These are phyloP conservation scores for Ogataea populi-albae DNA, from an alignment of 805 yeast genomes.

Conservation along the genomic window DNA sequence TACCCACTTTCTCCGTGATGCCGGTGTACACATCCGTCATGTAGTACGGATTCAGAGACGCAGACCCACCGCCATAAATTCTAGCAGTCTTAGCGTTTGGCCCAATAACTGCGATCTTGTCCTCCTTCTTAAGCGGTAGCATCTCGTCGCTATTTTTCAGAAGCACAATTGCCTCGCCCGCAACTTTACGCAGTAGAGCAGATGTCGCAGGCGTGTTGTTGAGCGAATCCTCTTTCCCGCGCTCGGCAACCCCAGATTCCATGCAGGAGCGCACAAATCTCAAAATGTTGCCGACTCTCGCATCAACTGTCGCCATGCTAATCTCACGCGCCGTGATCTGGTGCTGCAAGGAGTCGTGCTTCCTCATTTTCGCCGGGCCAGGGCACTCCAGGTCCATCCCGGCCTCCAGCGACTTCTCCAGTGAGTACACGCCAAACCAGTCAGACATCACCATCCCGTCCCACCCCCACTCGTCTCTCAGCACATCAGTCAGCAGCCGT, in stretches of 20 bases:
- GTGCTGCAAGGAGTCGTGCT: constrained; percentile 33
- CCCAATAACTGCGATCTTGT: constrained; percentile 51
- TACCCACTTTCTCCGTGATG: constrained; percentile 18
- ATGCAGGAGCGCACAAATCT: background rate
- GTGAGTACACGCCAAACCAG: constrained; percentile 58
- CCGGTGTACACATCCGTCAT: constrained; percentile 7
- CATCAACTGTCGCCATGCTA: background rate
- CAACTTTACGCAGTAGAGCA: constrained; percentile 39
- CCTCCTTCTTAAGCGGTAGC: constrained; percentile 45
- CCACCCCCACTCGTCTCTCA: constrained; percentile 56
- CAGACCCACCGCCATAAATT: constrained; percentile 62
- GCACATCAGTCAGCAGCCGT: constrained; percentile 40
- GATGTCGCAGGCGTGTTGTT: constrained; percentile 49
- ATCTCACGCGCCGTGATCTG: background rate
- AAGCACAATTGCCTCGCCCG: constrained; percentile 51
- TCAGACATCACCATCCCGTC: constrained; percentile 58
- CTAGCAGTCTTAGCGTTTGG: constrained; percentile 51
- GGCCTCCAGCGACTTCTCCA: constrained; percentile 44
- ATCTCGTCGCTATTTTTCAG: constrained; percentile 47
- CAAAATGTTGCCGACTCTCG: background rate
- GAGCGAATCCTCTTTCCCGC: constrained; percentile 18
- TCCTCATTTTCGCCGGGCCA: constrained; percentile 51
- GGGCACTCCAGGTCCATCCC: constrained; percentile 69
- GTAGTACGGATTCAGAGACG: constrained; percentile 33
- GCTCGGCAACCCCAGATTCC: background rate